Base-by-base conservation (phyloP, 192 early-diverging fungal genomes). In the Gigaspora rosea region DNA sequence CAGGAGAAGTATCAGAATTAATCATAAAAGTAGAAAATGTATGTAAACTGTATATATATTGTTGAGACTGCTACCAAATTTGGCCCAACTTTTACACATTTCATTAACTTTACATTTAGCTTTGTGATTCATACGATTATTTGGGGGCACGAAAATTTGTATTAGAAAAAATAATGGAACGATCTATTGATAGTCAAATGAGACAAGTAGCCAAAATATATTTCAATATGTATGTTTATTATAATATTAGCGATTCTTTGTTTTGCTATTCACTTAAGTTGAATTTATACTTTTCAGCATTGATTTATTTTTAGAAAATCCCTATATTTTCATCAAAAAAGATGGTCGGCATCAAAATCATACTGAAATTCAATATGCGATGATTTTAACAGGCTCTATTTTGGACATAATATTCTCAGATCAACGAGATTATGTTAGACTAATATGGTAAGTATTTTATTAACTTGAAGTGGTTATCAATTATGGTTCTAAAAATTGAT, bases 391-490 rank as follows among this genome's bases (percentile, higher is more conserved):
- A 48, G 73, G 57, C 22, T 57, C 73, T 57, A 75, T 75, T 49
- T 51, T 75, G 4, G 62, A 75, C 41, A 75, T 75, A 22, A 41
- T 75, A 63, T 75, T 75, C 22, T 75, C 73, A 46, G 73, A 75
- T 75, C 3, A 49, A 49, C 73, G 7, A 63, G 46, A 75, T 75
- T 57, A 49, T 41, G 54, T 75, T 75, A 47, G 50, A 41, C 35
- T 75, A 8, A 75, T 49, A 75, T 75, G 57, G 73, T 75, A 63
- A 75, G 2, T 75, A 41, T 75, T 7, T 61, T 27, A 27, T 27
- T 75, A 22, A 1, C 62, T n/a, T 16, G 46, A 47, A 58, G 18
- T 36, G 35, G 27, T 2, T 59, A 63, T 62, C 73, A 75, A 51
- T 75, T 67, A n/a, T 51, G 16, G 36, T 4, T 75, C 57, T 48